A percentile compares a stretch with the other conserved stretches of the same genome.
Conservation (phyloP, 768 basidiomycete species). For the Nidula microcarpa region DNA sequence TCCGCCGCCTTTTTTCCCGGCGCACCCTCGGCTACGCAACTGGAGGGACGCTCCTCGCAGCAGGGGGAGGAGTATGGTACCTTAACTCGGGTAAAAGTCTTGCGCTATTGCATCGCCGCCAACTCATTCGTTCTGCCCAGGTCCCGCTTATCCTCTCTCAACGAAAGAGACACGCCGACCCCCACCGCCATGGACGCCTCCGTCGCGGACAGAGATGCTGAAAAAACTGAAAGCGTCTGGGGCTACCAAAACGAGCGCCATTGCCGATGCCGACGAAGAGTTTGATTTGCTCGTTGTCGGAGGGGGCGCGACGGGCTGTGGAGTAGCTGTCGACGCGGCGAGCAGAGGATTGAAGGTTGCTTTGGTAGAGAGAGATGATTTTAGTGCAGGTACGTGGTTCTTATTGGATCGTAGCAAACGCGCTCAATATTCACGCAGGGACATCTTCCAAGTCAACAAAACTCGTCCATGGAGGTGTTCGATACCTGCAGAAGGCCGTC, state of each 20-base stretch:
- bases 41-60: conserved; percentile 47
- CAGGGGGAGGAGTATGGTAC: conserved; percentile 65
- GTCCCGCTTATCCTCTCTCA: conserved; percentile 57
- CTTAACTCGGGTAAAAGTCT: conserved; percentile 54
- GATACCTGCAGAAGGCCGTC: conserved; percentile 96
- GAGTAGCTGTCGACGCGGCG: conserved; percentile 94
- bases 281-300: conserved; percentile 87
- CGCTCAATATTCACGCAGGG: conserved; percentile 39
- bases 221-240: conserved; percentile 49
- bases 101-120: too few species aligned
- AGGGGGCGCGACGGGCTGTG: conserved; percentile 94
- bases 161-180: conserved; percentile 67
- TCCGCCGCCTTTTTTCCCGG: conserved; percentile 48
- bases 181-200: conserved; percentile 78
- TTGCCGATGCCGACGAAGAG: conserved; percentile 27
- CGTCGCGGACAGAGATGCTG: conserved; percentile 64
- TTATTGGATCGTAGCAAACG: not conserved
- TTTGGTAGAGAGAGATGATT: conserved; percentile 91
- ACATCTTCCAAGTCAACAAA: conserved; percentile 98
- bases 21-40: conserved; percentile 50
- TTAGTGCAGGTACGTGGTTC: conserved; percentile 65
- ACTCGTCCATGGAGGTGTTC: conserved; percentile 95
- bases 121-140: too few species aligned
- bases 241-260: conserved; percentile 7
- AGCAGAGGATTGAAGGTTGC: conserved; percentile 90